Percentiles rank a stretch among this genome's conserved stretches.
phyloP scores from a whole-genome alignment of 1,284 basidiomycete genomes.

The Ganoderma meredithae region DNA sequence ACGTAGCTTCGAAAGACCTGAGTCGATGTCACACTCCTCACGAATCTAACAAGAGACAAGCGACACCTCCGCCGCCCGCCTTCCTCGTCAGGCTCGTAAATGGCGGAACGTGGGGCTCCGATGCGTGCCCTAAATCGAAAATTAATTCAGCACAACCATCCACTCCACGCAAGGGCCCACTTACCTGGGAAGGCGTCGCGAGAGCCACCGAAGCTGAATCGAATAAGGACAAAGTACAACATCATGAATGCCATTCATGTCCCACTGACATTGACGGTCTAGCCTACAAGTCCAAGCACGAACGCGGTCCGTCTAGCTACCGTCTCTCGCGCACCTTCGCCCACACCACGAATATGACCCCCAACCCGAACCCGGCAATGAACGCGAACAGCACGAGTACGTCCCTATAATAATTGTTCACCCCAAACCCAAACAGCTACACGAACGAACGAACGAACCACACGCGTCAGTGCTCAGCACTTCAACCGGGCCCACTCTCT shows the following conservation, averaged over 20 bases:
- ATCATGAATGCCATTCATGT: slow-evolving; percentile 1
- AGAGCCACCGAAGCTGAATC: background rate
- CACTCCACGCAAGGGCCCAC: background rate
- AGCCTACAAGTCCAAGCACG: background rate
- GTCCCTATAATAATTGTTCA: slow-evolving; percentile 83
- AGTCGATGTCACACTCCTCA: background rate
- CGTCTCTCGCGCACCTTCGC: slow-evolving; percentile 77
- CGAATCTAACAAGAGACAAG: background rate
- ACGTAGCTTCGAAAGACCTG: background rate
- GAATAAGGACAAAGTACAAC: background rate
- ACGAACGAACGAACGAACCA: background rate
- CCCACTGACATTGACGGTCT: background rate
- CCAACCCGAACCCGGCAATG: slow-evolving; percentile 76
- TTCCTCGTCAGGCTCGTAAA: background rate
- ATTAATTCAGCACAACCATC: background rate
- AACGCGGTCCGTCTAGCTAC: no score
- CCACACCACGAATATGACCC: slow-evolving; percentile 79
- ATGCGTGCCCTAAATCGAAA: background rate
- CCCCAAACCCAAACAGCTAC: slow-evolving; percentile 83
- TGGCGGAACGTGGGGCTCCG: background rate
- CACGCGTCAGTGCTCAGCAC: slow-evolving; percentile 21
- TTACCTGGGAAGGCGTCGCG: background rate
- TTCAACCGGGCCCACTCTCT: slow-evolving; percentile 1
- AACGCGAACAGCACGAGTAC: slow-evolving; percentile 87
- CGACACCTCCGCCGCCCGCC: background rate